Evolutionary conservation across 1,284 basidiomycete species (phyloP).

Genomic region (Microbotryum silenes-acaulis): DNA sequence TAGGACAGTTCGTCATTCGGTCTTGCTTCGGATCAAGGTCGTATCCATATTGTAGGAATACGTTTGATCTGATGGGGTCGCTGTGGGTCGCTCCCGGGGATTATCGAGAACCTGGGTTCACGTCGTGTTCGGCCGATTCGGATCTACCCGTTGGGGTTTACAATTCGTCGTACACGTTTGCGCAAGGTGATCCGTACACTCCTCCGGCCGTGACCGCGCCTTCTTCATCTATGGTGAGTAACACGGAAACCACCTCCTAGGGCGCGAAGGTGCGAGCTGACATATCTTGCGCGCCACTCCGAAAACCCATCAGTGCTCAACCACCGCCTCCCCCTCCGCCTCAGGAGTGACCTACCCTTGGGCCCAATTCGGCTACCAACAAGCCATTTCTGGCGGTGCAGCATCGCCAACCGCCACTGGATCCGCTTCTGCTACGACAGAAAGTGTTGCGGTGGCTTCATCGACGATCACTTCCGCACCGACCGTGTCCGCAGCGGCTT

Average conservation of each 20-base stretch:
- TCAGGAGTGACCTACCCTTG: conserved; percentile 37
- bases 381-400: too few species aligned
- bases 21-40: conserved; percentile 29
- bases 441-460: too few species aligned
- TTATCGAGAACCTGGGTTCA: conserved; percentile 34
- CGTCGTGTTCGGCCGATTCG: conserved; percentile 34
- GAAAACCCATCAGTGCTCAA: conserved; percentile 21
- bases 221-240: conserved; percentile 22
- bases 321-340: conserved; percentile 29
- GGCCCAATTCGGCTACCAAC: conserved; percentile 24
- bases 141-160: conserved; percentile 35
- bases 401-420: too few species aligned
- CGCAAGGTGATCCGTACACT: conserved; percentile 32
- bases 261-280: too few species aligned
- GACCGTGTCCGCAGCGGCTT: too few species aligned
- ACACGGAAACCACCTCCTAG: too few species aligned
- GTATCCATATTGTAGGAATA: conserved; percentile 35
- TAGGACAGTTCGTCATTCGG: conserved; percentile 33
- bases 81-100: conserved; percentile 19
- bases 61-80: conserved; percentile 35
- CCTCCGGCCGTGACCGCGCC: conserved; percentile 32
- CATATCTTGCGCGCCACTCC: too few species aligned
- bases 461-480: too few species aligned
- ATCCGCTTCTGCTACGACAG: too few species aligned
- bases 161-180: conserved; percentile 35